Conservation (phyloP, 148 eudicot genomes). For the Chenopodium quinoa region DNA sequence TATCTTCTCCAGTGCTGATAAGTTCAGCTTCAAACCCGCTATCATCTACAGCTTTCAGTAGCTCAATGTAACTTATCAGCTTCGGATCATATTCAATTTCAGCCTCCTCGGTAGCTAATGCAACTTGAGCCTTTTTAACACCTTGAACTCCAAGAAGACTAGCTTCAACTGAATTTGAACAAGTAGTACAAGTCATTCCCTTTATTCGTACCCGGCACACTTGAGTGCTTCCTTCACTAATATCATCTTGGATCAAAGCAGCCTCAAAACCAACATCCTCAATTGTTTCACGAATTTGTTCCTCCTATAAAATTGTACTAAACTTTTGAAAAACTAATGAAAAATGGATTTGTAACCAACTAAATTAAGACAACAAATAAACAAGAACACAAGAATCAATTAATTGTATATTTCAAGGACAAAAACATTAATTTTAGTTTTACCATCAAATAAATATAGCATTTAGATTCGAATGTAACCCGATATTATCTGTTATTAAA, state of each 20-base stretch:
- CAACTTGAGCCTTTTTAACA: conserved; percentile 72
- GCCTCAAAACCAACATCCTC: conserved; percentile 69
- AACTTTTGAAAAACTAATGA: background rate
- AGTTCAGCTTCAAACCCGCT: conserved; percentile 77
- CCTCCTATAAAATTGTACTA: conserved; percentile 31
- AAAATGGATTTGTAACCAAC: too few relatives aligned
- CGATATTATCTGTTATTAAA: too few relatives aligned
- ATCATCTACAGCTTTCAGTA: conserved; percentile 55
- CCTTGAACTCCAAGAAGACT: conserved; percentile 53
- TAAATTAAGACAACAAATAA: too few relatives aligned
- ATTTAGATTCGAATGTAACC: too few relatives aligned
- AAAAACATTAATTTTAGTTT: too few relatives aligned
- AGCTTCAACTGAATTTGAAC: conserved; percentile 72
- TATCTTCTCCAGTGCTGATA: conserved; percentile 72
- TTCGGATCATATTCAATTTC: conserved; percentile 72
- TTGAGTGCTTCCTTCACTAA: conserved; percentile 42
- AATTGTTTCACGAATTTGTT: conserved; percentile 47
- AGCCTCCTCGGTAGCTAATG: conserved; percentile 82
- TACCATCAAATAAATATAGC: too few relatives aligned
- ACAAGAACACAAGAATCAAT: too few relatives aligned
- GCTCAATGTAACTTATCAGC: conserved; percentile 42
- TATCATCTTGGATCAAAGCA: conserved; percentile 50
- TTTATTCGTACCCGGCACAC: conserved; percentile 65
- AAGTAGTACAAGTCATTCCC: conserved; percentile 86
- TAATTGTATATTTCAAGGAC: too few relatives aligned